A percentile compares a stretch with the other conserved stretches of the same genome.
phyloP scores from a whole-genome alignment of 2,329 filamentous ascomycete genomes.

The Alternaria triticimaculans region DNA sequence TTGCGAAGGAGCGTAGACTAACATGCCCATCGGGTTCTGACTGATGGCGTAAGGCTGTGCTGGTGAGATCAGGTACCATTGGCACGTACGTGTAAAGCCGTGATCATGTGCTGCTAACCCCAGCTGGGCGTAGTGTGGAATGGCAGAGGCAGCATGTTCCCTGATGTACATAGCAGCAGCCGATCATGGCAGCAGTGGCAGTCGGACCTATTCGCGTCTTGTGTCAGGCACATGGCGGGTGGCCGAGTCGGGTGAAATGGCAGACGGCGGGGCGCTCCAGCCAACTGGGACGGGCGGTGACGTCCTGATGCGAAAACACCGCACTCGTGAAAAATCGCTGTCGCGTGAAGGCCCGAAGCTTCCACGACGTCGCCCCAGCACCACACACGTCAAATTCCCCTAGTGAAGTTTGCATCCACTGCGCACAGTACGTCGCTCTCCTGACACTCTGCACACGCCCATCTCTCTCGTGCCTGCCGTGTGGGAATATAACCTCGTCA shows the following conservation, averaged over 20 bases:
- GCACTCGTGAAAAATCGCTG: slow-evolving; percentile 25
- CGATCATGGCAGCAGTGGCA: not conserved
- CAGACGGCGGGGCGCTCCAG: slow-evolving; percentile 14
- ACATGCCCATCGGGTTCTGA: not conserved
- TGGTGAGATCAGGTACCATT: not conserved
- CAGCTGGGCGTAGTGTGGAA: not conserved
- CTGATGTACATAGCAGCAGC: not conserved
- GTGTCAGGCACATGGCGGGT: not conserved
- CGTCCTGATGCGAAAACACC: slow-evolving; percentile 22
- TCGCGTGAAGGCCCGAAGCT: slow-evolving; percentile 24
- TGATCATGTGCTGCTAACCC: not conserved
- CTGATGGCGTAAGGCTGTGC: not conserved
- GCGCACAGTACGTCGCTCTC: slow-evolving; percentile 11
- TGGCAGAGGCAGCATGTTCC: not conserved
- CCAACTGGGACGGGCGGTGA: slow-evolving; percentile 22
- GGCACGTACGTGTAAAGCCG: not conserved
- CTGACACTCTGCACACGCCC: not conserved
- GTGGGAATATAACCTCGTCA: not conserved
- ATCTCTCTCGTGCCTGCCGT: not conserved
- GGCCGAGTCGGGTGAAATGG: slow-evolving; percentile 5
- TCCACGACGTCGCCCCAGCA: slow-evolving; percentile 9
- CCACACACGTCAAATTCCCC: slow-evolving; percentile 1
- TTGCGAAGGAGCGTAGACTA: not conserved
- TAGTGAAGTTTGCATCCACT: slow-evolving; percentile 2
- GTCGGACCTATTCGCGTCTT: not conserved